Evolutionary conservation across 2,329 filamentous ascomycete genomes (phyloP).

Genomic region (Botrytis paeoniae): DNA sequence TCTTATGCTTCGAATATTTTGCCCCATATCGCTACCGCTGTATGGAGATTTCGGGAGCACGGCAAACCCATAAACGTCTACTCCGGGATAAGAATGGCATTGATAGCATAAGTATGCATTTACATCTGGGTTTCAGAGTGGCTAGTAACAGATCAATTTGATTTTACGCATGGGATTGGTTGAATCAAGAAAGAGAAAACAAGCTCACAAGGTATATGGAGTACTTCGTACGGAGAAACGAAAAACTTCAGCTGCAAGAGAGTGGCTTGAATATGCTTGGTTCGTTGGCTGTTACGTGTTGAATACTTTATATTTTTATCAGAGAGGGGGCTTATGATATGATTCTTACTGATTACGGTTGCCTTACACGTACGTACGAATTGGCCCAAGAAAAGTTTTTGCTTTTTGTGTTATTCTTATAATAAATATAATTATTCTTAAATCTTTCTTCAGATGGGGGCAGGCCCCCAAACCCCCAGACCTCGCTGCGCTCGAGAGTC

Average conservation of each 20-base stretch:
- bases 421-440: not conserved
- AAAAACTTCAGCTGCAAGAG: not conserved
- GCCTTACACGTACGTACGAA: not conserved
- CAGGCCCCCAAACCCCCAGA: not conserved
- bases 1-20: not conserved
- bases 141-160: not conserved
- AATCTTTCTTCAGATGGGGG: not conserved
- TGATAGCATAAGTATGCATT: not conserved
- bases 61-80: not conserved
- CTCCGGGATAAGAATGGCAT: not conserved
- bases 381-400: not conserved
- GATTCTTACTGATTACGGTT: not conserved
- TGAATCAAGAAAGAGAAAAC: no score
- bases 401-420: not conserved
- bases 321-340: not conserved
- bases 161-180: not conserved
- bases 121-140: not conserved
- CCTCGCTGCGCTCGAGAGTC: not conserved
- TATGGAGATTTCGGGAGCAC: conserved; percentile 2
- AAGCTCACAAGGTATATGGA: no score
- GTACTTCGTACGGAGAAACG: not conserved
- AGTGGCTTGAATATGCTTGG: conserved; percentile 2
- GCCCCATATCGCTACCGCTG: not conserved
- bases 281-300: conserved; percentile 11
- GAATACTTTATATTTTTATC: not conserved